phyloP scores from a whole-genome alignment of 257 asterid species.

The Cinchona pubescens region DNA sequence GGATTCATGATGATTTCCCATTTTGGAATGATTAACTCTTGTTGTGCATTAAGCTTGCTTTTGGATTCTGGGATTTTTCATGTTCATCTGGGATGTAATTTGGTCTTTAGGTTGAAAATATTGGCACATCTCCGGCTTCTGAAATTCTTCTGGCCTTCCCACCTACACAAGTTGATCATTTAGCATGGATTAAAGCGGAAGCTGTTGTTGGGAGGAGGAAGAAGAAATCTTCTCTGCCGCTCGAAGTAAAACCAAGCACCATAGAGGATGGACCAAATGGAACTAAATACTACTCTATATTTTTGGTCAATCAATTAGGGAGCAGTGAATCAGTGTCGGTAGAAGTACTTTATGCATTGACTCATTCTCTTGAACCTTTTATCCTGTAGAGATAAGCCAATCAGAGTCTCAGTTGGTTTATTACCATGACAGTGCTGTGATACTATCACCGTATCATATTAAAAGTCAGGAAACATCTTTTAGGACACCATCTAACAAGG shows the following conservation, averaged over 20 bases:
- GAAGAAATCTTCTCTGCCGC: slow-evolving; percentile 70
- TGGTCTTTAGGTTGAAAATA: slow-evolving; percentile 69
- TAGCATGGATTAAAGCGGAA: slow-evolving; percentile 81
- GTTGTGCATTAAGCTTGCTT: neutral
- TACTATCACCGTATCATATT: slow-evolving; percentile 78
- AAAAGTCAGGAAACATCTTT: slow-evolving; percentile 74
- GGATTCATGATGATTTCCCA: neutral
- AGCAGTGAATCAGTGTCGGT: slow-evolving; percentile 65
- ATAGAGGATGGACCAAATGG: slow-evolving; percentile 71
- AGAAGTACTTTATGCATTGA: slow-evolving; percentile 66
- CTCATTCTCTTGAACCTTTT: slow-evolving; percentile 91
- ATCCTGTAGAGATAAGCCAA: slow-evolving; percentile 84
- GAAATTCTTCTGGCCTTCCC: slow-evolving; percentile 76
- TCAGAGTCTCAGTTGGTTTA: slow-evolving; percentile 91
- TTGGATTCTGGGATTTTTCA: neutral
- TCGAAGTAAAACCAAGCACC: slow-evolving; percentile 57
- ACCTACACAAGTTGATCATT: slow-evolving; percentile 64
- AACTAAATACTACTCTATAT: slow-evolving; percentile 55
- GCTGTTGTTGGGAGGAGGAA: slow-evolving; percentile 65
- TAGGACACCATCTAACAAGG: slow-evolving; percentile 65
- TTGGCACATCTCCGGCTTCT: slow-evolving; percentile 59
- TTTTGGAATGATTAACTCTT: neutral
- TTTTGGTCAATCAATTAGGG: slow-evolving; percentile 52
- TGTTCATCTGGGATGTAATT: slow-evolving; percentile 13
- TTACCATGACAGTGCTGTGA: slow-evolving; percentile 84